Evolutionary conservation across 1,139 yeast species (phyloP), one percentile per base, ranked within the genome.

Genomic region (Cylindricascospora bacillispora): DNA sequence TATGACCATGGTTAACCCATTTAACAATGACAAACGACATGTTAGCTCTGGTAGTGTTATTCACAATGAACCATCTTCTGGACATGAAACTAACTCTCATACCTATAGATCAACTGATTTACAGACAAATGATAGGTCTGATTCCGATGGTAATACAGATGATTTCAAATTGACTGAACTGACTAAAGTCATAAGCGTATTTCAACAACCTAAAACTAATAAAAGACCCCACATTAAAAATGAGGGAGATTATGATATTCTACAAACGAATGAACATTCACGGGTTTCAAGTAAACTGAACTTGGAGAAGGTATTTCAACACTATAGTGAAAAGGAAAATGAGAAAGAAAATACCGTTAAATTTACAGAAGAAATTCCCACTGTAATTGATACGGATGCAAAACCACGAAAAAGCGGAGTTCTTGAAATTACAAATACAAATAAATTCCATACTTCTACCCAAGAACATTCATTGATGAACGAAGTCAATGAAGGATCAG

Each of bases 1-100:
- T 25, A 58, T 59, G 56, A 58, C 64, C 0, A 59, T 58, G 63
- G 58, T 59, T 12, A 57, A 57, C 24, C 62, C 62, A 3, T 44
- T 50, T 25, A 24, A 16, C 10, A 57, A 43, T 11, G 57, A 40
- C 21, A 34, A 33, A 6, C 33, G 44, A 16, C 34, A 37, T 4
- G 38, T 39, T 4, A 33, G 44, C 22, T 38, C 38, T 13, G 35
- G 34, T 15, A 41, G 47, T 29, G 46, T 44, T 6, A 28, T 44
- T 9, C 42, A 42, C 22, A 40, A 42, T 25, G 10, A 7, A 18
- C 21, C 7, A 7, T 7, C 10, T 18, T 10, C 10, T 10, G 21
- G 10, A 18, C 7, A 10, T 18, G 10, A 18, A 10, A 7, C 10
- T 10, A 10, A 10, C 10, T 7, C 21, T 7, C 9, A 18, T 18